Conservation (phyloP, 805 yeast species). For the Yamadazyma laniorum region DNA sequence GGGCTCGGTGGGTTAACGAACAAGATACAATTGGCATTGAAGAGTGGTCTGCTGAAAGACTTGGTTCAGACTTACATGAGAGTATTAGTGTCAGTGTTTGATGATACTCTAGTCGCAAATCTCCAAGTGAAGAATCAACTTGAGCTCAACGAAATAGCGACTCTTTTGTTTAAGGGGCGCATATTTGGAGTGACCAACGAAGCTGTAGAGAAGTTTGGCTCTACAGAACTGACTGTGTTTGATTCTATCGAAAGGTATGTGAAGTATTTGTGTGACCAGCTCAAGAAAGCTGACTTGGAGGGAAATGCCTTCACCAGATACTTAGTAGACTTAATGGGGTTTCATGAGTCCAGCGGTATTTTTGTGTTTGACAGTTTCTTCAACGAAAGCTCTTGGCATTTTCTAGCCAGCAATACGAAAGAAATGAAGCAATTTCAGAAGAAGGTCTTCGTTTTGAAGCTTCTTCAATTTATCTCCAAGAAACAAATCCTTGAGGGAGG, state of each 20-base stretch:
- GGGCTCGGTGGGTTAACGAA: conserved; percentile 35
- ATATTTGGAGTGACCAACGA: conserved; percentile 26
- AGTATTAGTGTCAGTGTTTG: conserved; percentile 7
- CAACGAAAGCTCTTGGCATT: conserved; percentile 19
- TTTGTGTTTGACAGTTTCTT: conserved; percentile 25
- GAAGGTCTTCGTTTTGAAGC: conserved; percentile 19
- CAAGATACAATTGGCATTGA: conserved; percentile 9
- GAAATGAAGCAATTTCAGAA: conserved; percentile 27
- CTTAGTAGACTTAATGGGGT: conserved; percentile 21
- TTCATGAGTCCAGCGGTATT: conserved; percentile 17
- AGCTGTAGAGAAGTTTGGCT: neutral
- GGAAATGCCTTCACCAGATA: conserved; percentile 12
- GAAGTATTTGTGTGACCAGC: conserved; percentile 7
- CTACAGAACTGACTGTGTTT: neutral
- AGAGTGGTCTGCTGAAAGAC: neutral
- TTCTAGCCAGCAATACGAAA: conserved; percentile 12
- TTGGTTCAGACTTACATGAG: neutral
- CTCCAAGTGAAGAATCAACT: conserved; percentile 3
- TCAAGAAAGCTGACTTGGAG: neutral
- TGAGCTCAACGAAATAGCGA: conserved; percentile 33
- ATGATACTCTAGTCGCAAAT: conserved; percentile 5
- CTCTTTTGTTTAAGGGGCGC: conserved; percentile 36
- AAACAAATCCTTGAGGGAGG: conserved; percentile 5
- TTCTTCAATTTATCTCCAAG: conserved; percentile 13
- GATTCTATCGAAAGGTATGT: conserved; percentile 6